Evolutionary conservation across 2,329 filamentous ascomycete genomes (phyloP).

Genomic region (Dichotomopilus funicola): DNA sequence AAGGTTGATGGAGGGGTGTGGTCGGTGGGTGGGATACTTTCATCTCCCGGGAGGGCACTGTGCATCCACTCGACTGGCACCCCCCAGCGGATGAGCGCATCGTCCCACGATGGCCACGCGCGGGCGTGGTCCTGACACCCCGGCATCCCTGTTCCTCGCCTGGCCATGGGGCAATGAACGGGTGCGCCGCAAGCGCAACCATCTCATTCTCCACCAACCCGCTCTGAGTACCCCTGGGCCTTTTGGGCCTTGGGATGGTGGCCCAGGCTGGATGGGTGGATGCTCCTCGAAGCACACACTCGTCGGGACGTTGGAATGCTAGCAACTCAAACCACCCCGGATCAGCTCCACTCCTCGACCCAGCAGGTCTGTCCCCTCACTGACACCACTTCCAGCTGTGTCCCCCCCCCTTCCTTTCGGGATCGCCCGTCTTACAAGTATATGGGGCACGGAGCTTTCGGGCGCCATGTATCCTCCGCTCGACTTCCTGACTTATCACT

Average conservation of each 20-base stretch:
- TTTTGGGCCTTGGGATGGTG: neutral
- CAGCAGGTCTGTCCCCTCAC: conserved; percentile 9
- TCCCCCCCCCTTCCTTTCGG: conserved; percentile 10
- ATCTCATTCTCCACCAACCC: conserved; percentile 4
- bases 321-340: conserved; percentile 12
- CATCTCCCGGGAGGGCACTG: conserved; percentile 7
- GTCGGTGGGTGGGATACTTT: neutral
- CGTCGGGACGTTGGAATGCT: neutral
- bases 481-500: conserved; percentile 12
- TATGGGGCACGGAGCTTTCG: conserved; percentile 11
- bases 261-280: neutral
- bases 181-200: conserved; percentile 14
- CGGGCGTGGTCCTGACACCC: neutral
- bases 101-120: conserved; percentile 1
- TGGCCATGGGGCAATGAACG: conserved; percentile 12
- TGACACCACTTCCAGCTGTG: conserved; percentile 10
- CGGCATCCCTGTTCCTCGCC: conserved; percentile 14
- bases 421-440: conserved; percentile 24
- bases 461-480: conserved; percentile 14
- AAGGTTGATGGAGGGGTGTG: neutral
- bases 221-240: conserved; percentile 7
- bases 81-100: conserved; percentile 10
- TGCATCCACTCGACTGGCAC: conserved; percentile 1
- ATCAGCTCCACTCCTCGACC: conserved; percentile 14
- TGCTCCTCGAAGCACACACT: too few species aligned